Percentiles rank a stretch among this genome's conserved stretches.
phyloP scores from a whole-genome alignment of 345 rosid genomes.

The Sapria himalayana region DNA sequence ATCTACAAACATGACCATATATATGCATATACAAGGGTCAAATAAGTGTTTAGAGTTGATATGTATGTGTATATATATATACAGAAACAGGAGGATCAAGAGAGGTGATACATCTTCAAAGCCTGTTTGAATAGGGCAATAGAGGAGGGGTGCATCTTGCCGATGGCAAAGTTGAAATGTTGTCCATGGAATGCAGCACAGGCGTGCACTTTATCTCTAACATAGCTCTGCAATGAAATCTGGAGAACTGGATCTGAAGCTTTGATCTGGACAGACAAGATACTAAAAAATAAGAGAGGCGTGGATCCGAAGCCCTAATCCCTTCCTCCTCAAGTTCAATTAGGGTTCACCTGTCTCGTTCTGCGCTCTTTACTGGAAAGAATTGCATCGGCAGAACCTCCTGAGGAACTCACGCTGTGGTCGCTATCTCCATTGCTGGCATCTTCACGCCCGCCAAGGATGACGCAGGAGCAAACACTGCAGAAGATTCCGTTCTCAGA shows the following conservation, averaged over 20 bases:
- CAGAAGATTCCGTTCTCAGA: too few species aligned
- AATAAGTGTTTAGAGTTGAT: too few species aligned
- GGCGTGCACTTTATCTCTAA: constrained; percentile 68
- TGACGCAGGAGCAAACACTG: constrained; percentile 72
- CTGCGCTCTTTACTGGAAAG: constrained; percentile 62
- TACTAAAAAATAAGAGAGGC: constrained; percentile 1
- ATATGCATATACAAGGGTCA: too few species aligned
- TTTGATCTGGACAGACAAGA: constrained; percentile 30
- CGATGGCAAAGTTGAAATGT: constrained; percentile 48
- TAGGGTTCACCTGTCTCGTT: constrained; percentile 50
- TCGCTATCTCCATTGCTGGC: constrained; percentile 57
- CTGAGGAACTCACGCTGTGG: constrained; percentile 41
- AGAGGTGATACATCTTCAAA: constrained; percentile 38
- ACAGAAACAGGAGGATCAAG: constrained; percentile 5
- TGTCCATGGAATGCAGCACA: constrained; percentile 80
- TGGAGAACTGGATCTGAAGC: constrained; percentile 63
- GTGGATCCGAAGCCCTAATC: too few species aligned
- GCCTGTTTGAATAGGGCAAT: constrained; percentile 80
- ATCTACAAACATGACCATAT: too few species aligned
- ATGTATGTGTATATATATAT: too few species aligned
- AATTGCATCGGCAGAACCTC: constrained; percentile 33
- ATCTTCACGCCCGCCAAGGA: constrained; percentile 60
- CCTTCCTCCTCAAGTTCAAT: background rate
- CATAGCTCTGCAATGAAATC: constrained; percentile 54
- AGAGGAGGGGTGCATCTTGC: constrained; percentile 73